A percentile compares a stretch with the other conserved stretches of the same genome.
These are phyloP conservation scores for Mucor velutinosus DNA, from an alignment of 371 early-diverging fungal species.

Conservation along the genomic window DNA sequence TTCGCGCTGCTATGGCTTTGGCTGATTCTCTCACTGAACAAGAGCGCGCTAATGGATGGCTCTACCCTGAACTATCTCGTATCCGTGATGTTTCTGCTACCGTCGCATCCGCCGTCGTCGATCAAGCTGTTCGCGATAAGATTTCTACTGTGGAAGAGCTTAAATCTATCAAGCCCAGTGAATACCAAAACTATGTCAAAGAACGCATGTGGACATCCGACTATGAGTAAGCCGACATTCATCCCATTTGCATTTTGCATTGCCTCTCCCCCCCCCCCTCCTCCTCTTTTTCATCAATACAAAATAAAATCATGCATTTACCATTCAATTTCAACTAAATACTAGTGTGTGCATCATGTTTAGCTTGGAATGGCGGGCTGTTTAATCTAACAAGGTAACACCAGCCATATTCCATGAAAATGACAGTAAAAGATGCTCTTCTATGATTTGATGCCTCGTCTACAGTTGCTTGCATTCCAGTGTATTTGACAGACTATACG, in stretches of 20 bases:
- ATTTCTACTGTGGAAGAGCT: conserved; percentile 44
- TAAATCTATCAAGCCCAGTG: conserved; percentile 20
- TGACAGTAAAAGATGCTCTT: background rate
- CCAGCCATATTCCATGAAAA: background rate
- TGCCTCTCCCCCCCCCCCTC: background rate
- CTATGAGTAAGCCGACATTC: background rate
- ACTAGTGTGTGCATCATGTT: background rate
- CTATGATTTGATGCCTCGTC: too few relatives aligned
- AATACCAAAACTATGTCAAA: conserved; percentile 39
- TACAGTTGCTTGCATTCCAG: too few relatives aligned
- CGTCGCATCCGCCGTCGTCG: conserved; percentile 78
- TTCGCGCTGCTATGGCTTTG: conserved; percentile 78
- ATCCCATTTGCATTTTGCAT: background rate
- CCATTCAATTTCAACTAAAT: background rate
- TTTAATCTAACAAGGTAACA: background rate
- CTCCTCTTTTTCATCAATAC: background rate
- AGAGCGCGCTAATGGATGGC: conserved; percentile 64
- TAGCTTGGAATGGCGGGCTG: background rate
- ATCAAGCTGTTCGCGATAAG: conserved; percentile 67
- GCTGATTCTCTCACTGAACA: conserved; percentile 71
- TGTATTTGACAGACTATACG: background rate
- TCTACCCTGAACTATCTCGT: conserved; percentile 84
- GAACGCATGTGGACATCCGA: conserved; percentile 52
- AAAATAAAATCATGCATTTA: background rate
- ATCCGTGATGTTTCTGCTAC: conserved; percentile 80